These are phyloP conservation scores for Nigrospora oryzae DNA, from an alignment of 2,329 filamentous ascomycete species.

Conservation along the genomic window DNA sequence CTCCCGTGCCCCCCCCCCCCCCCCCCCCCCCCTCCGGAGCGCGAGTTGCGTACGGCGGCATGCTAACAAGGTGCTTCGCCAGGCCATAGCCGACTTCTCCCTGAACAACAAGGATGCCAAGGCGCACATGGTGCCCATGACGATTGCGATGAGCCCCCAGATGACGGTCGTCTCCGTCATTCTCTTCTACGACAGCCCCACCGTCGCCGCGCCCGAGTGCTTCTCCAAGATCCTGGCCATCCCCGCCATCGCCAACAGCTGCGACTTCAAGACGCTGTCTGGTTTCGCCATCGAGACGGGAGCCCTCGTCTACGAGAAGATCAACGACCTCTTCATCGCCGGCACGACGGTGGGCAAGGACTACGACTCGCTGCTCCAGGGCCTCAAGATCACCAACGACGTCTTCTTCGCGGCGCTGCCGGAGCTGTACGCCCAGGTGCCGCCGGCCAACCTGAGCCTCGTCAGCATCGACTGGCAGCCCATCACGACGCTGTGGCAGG, in stretches of 20 bases:
- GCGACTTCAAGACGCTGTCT: constrained; percentile 24
- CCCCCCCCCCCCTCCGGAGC: too few relatives aligned
- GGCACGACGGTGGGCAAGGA: constrained; percentile 19
- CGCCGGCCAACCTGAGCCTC: constrained; percentile 8
- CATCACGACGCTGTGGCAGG: constrained; percentile 19
- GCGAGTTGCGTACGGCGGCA: too few relatives aligned
- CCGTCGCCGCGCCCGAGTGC: constrained; percentile 17
- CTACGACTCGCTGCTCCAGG: constrained; percentile 10
- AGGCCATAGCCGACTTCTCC: constrained; percentile 13
- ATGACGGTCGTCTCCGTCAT: constrained; percentile 22
- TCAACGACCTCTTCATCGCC: constrained; percentile 27
- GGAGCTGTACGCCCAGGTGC: constrained; percentile 10
- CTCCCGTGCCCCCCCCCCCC: too few relatives aligned
- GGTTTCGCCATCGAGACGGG: constrained; percentile 22
- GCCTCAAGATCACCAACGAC: constrained; percentile 12
- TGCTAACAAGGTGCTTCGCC: not conserved
- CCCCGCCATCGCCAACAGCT: constrained; percentile 20
- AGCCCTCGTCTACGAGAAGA: constrained; percentile 19
- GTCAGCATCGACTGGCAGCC: constrained; percentile 21
- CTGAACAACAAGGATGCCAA: constrained; percentile 12
- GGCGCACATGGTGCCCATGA: constrained; percentile 13
- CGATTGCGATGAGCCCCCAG: constrained; percentile 10
- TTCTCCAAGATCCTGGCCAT: constrained; percentile 26
- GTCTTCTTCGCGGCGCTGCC: constrained; percentile 12
- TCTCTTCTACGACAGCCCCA: constrained; percentile 26